Evolutionary conservation across 768 basidiomycete genomes (phyloP).

Genomic region (Naganishia vaughanmartiniae): DNA sequence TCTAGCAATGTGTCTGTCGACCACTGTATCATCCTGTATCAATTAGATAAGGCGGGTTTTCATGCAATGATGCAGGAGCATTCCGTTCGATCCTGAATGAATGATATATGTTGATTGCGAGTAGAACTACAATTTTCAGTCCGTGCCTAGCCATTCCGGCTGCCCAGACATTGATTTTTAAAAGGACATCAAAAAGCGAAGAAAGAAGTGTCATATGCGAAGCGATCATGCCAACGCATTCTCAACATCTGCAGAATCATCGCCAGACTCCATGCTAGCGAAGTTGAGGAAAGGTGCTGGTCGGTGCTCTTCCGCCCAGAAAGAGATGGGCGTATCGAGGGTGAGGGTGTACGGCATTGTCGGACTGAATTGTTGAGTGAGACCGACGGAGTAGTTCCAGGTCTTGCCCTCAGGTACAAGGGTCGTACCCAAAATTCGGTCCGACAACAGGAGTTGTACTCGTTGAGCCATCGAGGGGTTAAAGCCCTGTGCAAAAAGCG

Average conservation of each 20-base stretch:
- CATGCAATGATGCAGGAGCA: too few relatives aligned
- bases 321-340: conserved; percentile 85
- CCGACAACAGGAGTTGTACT: conserved; percentile 81
- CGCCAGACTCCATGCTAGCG: conserved; percentile 81
- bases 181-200: neutral
- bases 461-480: conserved; percentile 99
- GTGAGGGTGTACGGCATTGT: conserved; percentile 76
- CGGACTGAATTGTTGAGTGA: conserved; percentile 87
- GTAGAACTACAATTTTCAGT: too few relatives aligned
- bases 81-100: too few relatives aligned
- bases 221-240: conserved; percentile 74
- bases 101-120: too few relatives aligned
- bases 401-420: conserved; percentile 88
- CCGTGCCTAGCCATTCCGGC: too few relatives aligned
- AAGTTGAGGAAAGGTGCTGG: conserved; percentile 96
- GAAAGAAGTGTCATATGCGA: neutral
- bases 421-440: conserved; percentile 93
- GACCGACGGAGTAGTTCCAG: conserved; percentile 94
- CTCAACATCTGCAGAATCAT: conserved; percentile 93
- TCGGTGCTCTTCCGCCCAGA: conserved; percentile 95
- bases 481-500: conserved; percentile 63
- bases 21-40: too few relatives aligned
- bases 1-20: too few relatives aligned
- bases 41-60: too few relatives aligned
- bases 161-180: too few relatives aligned